Evolutionary conservation across 2,329 filamentous ascomycete species (phyloP).

Genomic region (Colletotrichum falcatum): DNA sequence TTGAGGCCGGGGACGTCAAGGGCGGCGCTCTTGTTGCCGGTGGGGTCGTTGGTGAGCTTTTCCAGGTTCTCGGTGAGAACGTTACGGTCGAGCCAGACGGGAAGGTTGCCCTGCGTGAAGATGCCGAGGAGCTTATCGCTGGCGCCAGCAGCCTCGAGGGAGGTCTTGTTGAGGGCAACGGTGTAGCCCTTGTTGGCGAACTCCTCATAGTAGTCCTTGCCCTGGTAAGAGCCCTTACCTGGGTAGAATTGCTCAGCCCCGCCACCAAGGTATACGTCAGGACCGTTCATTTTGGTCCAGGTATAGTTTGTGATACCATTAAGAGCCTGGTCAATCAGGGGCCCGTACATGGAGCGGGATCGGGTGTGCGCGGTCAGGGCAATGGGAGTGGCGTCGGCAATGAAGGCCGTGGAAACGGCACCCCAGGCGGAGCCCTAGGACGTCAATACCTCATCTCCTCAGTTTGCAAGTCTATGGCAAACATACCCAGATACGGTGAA

Average conservation of each 20-base stretch:
- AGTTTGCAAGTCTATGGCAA: conserved; percentile 36
- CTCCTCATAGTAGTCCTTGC: conserved; percentile 82
- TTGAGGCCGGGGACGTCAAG: conserved; percentile 85
- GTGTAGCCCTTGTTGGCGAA: conserved; percentile 80
- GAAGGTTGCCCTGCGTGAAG: conserved; percentile 80
- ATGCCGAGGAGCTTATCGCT: conserved; percentile 78
- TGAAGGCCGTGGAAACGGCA: conserved; percentile 82
- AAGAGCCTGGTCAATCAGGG: conserved; percentile 81
- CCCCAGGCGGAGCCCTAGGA: conserved; percentile 66
- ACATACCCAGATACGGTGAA: conserved; percentile 75
- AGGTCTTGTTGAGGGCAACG: conserved; percentile 79
- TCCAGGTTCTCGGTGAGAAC: conserved; percentile 79
- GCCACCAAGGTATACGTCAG: conserved; percentile 85
- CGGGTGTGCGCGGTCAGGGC: conserved; percentile 80
- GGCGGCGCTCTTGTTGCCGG: conserved; percentile 72
- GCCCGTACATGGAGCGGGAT: conserved; percentile 74
- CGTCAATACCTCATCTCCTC: neutral
- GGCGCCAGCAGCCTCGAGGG: conserved; percentile 68
- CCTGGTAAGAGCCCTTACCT: conserved; percentile 72
- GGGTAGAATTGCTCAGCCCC: conserved; percentile 85
- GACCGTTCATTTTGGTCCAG: conserved; percentile 80
- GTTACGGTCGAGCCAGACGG: conserved; percentile 89
- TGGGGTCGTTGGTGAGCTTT: conserved; percentile 75
- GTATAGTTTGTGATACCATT: conserved; percentile 83
- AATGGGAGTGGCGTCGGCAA: conserved; percentile 86